A percentile compares a stretch with the other conserved stretches of the same genome.
Conservation (phyloP, 768 basidiomycete species). For the Tubosaeta sp. region DNA sequence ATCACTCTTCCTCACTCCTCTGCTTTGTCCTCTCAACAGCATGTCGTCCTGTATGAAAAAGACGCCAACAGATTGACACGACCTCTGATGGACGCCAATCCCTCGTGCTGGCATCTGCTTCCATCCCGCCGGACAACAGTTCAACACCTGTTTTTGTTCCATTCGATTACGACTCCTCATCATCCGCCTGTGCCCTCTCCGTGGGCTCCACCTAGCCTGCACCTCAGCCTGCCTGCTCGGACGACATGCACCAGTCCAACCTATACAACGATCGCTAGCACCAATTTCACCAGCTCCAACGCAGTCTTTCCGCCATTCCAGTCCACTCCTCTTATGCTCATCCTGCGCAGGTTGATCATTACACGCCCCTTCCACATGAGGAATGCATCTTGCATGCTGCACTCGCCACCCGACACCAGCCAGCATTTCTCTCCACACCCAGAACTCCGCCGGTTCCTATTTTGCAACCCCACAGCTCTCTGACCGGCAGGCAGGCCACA, state of each 20-base stretch:
- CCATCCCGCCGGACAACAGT: slow-evolving; percentile 21
- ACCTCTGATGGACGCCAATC: slow-evolving; percentile 23
- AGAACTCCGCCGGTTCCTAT: slow-evolving; percentile 20
- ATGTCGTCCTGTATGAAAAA: slow-evolving; percentile 28
- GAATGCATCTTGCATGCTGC: slow-evolving; percentile 25
- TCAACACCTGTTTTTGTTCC: slow-evolving; percentile 19
- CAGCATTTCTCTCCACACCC: slow-evolving; percentile 19
- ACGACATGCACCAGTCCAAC: slow-evolving; percentile 23
- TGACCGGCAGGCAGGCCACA: slow-evolving; percentile 22
- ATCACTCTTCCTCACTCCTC: slow-evolving; percentile 56
- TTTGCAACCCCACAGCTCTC: slow-evolving; percentile 22
- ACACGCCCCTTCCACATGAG: slow-evolving; percentile 29
- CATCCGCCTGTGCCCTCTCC: slow-evolving; percentile 21
- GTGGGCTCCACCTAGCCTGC: slow-evolving; percentile 29
- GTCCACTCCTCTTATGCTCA: slow-evolving; percentile 22
- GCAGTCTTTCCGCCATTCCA: slow-evolving; percentile 22
- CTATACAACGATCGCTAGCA: slow-evolving; percentile 23
- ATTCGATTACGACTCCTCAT: slow-evolving; percentile 26
- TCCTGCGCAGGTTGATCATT: slow-evolving; percentile 35
- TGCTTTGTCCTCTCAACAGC: slow-evolving; percentile 48
- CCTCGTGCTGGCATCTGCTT: slow-evolving; percentile 17
- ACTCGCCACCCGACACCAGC: slow-evolving; percentile 17
- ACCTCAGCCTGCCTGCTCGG: slow-evolving; percentile 18
- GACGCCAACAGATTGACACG: slow-evolving; percentile 17
- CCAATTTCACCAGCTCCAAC: slow-evolving; percentile 33